These are phyloP conservation scores for Populus tremula DNA, from an alignment of 345 rosid species.

Conservation along the genomic window DNA sequence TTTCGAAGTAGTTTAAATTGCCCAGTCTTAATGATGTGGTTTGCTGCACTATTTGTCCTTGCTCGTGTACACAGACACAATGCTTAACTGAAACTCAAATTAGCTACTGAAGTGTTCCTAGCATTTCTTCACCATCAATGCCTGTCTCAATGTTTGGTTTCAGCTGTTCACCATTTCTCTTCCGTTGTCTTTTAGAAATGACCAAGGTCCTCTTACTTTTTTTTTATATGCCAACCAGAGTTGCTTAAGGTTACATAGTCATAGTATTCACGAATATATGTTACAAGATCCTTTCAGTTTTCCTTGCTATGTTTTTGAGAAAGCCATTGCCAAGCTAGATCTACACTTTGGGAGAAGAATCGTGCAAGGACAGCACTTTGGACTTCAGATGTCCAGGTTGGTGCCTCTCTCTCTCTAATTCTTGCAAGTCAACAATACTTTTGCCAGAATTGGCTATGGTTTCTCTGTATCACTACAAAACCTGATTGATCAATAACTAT, in stretches of 20 bases:
- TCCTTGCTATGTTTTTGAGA: constrained; percentile 25
- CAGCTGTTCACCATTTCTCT: not conserved
- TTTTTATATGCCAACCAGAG: not conserved
- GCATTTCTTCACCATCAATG: not conserved
- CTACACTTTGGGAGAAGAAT: constrained; percentile 54
- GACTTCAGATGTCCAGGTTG: constrained; percentile 92
- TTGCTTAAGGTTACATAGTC: not conserved
- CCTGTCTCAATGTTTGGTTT: not conserved
- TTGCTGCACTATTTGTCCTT: not conserved
- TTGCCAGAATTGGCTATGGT: not conserved
- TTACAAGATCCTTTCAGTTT: not conserved
- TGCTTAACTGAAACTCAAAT: not conserved
- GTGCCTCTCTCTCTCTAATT: not conserved
- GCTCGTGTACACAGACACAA: not conserved
- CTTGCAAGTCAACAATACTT: not conserved
- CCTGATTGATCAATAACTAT: not conserved
- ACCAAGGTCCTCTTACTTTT: not conserved
- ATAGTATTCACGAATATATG: not conserved
- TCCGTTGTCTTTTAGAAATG: not conserved
- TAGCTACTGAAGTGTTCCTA: not conserved
- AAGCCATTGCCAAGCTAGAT: constrained; percentile 69
- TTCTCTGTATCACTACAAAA: not conserved
- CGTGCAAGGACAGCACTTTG: constrained; percentile 74
- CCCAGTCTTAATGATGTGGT: not conserved
- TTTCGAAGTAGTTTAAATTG: too few species aligned